Evolutionary conservation across 1,284 basidiomycete genomes (phyloP).

Genomic region (Pisolithus thermaeus): DNA sequence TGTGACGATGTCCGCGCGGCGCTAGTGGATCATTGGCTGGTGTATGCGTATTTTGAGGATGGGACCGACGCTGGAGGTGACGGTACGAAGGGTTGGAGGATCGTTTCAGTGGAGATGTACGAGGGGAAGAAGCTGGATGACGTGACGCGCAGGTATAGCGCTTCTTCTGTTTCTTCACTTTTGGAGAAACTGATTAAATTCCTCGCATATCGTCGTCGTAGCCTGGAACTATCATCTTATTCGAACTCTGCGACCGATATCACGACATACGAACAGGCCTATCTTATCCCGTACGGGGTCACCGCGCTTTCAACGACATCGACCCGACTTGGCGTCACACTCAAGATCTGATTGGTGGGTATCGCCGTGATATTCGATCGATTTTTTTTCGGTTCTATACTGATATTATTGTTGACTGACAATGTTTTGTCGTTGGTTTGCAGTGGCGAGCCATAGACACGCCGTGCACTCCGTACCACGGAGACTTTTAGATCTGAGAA

Average conservation of each 20-base stretch:
- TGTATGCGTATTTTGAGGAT: slow-evolving; percentile 79
- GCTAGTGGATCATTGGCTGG: slow-evolving; percentile 90
- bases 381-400: neutral
- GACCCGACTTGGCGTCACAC: slow-evolving; percentile 85
- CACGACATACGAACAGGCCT: slow-evolving; percentile 65
- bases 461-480: slow-evolving; percentile 76
- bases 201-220: slow-evolving; percentile 25
- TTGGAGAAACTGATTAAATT: neutral
- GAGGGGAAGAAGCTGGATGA: slow-evolving; percentile 64
- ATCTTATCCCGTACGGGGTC: slow-evolving; percentile 64
- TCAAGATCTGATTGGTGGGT: slow-evolving; percentile 78
- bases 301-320: slow-evolving; percentile 69
- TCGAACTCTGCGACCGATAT: slow-evolving; percentile 48
- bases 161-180: neutral
- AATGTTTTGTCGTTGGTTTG: neutral
- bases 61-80: slow-evolving; percentile 37
- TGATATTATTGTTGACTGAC: neutral
- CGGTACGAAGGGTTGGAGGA: slow-evolving; percentile 55
- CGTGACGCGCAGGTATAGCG: slow-evolving; percentile 60
- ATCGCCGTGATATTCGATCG: neutral
- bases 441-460: slow-evolving; percentile 73
- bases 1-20: slow-evolving; percentile 67
- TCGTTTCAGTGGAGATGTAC: slow-evolving; percentile 84
- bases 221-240: slow-evolving; percentile 71
- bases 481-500: slow-evolving; percentile 76